Evolutionary conservation across 306 rosid species (phyloP).

Genomic region (Rosa multiflora): DNA sequence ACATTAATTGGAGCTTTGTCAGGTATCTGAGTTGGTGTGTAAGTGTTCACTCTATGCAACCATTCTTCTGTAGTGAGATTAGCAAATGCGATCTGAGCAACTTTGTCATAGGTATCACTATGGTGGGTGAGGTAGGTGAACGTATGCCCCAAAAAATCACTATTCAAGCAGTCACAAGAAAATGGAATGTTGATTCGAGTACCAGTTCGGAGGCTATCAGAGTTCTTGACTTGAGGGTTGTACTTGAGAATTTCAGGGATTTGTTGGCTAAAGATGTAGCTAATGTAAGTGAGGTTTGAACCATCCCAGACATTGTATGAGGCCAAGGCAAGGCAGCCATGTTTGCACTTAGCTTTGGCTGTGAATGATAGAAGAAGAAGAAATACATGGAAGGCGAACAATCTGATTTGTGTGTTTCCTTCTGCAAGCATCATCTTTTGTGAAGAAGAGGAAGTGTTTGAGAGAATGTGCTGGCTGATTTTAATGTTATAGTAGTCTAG

Average conservation of each 20-base stretch:
- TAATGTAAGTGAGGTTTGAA: conserved; percentile 45
- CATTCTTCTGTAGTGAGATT: conserved; percentile 52
- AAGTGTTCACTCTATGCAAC: conserved; percentile 40
- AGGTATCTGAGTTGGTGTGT: conserved; percentile 15
- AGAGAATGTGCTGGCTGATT: not conserved
- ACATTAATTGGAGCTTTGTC: conserved; percentile 32
- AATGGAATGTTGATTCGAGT: conserved; percentile 51
- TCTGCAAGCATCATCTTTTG: conserved; percentile 27
- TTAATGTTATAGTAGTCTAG: not conserved
- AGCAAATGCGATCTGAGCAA: conserved; percentile 35
- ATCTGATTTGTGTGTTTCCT: conserved; percentile 4
- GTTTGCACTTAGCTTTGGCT: conserved; percentile 41
- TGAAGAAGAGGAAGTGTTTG: conserved; percentile 8
- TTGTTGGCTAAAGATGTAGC: conserved; percentile 35
- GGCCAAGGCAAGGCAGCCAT: conserved; percentile 62
- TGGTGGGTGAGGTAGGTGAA: conserved; percentile 37
- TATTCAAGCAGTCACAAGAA: conserved; percentile 55
- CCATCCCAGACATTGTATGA: conserved; percentile 43
- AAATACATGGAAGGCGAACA: conserved; percentile 10
- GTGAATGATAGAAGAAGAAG: conserved; percentile 16
- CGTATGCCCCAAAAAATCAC: conserved; percentile 52
- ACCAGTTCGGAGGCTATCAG: conserved; percentile 1
- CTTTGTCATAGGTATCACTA: conserved; percentile 23
- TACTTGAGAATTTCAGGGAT: conserved; percentile 38
- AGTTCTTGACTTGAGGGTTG: conserved; percentile 36